Percentiles rank a stretch among this genome's conserved stretches.
Conservation (phyloP, 495 filamentous ascomycete species). For the Aspergillus egyptiacus region DNA sequence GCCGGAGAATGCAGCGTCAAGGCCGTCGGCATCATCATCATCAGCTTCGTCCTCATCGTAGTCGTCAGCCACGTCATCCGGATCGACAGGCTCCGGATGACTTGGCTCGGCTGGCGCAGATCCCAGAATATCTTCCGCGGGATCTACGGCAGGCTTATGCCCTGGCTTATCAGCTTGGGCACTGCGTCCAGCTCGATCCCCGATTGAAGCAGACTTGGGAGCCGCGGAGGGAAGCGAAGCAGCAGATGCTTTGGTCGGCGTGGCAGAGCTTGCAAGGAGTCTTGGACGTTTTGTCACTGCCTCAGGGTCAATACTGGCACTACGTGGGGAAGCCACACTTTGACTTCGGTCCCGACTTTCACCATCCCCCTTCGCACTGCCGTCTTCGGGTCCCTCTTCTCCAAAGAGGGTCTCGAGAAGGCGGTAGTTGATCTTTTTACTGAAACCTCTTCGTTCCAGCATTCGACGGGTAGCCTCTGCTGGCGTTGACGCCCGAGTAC, state of each 20-base stretch:
- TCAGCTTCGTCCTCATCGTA: constrained; percentile 34
- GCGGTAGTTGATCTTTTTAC: constrained; percentile 80
- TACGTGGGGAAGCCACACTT: constrained; percentile 35
- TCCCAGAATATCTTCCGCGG: constrained; percentile 19
- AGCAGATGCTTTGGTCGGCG: constrained; percentile 12
- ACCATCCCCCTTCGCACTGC: constrained; percentile 30
- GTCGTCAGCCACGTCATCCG: constrained; percentile 17
- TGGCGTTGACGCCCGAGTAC: constrained; percentile 44
- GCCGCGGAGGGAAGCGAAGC: constrained; percentile 20
- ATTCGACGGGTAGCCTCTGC: constrained; percentile 70
- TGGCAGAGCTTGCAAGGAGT: constrained; percentile 15
- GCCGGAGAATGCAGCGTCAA: constrained; percentile 39
- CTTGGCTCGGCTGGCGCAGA: constrained; percentile 13
- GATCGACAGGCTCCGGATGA: constrained; percentile 13
- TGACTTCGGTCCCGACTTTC: constrained; percentile 33
- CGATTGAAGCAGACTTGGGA: constrained; percentile 6
- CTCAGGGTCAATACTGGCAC: constrained; percentile 33
- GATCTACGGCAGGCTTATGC: constrained; percentile 10
- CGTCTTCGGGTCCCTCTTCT: constrained; percentile 26
- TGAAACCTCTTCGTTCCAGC: constrained; percentile 64
- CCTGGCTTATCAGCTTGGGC: constrained; percentile 4
- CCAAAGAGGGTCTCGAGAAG: constrained; percentile 49
- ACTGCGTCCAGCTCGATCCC: constrained; percentile 6
- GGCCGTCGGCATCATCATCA: constrained; percentile 28
- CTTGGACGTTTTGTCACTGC: constrained; percentile 19